Percentiles rank a stretch among this genome's conserved stretches.
These are phyloP conservation scores for Carnegiea gigantea DNA, from an alignment of 179 eudicot genomes.

Conservation along the genomic window DNA sequence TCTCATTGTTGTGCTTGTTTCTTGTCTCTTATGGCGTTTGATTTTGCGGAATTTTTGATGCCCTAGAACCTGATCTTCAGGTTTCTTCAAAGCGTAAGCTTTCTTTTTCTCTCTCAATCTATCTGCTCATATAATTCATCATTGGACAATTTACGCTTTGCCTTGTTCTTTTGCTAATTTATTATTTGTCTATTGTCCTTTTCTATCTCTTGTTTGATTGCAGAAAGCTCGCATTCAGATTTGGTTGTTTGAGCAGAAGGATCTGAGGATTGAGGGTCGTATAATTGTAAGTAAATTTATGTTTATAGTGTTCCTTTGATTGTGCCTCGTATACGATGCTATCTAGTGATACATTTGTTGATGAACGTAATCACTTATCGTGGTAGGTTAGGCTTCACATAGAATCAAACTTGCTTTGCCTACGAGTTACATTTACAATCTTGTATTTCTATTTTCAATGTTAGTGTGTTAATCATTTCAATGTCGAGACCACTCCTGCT, in stretches of 20 bases:
- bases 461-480: no score
- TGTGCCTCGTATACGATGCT: neutral
- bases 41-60: neutral
- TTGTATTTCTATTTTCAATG: no score
- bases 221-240: slow-evolving; percentile 97
- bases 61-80: slow-evolving; percentile 86
- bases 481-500: neutral
- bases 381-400: neutral
- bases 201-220: neutral
- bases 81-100: slow-evolving; percentile 86
- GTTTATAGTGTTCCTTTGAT: neutral
- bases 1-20: slow-evolving; percentile 9
- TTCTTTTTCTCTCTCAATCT: neutral
- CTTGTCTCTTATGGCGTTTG: neutral
- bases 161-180: neutral
- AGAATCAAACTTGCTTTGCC: neutral
- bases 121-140: neutral
- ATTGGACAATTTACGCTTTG: neutral
- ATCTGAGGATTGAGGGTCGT: slow-evolving; percentile 92
- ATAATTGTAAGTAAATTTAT: slow-evolving; percentile 60
- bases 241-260: slow-evolving; percentile 99
- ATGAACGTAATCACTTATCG: neutral
- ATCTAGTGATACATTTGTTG: neutral
- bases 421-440: no score
- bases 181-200: neutral